Evolutionary conservation across 495 filamentous ascomycete genomes (phyloP).

Genomic region (Neurospora terricola): DNA sequence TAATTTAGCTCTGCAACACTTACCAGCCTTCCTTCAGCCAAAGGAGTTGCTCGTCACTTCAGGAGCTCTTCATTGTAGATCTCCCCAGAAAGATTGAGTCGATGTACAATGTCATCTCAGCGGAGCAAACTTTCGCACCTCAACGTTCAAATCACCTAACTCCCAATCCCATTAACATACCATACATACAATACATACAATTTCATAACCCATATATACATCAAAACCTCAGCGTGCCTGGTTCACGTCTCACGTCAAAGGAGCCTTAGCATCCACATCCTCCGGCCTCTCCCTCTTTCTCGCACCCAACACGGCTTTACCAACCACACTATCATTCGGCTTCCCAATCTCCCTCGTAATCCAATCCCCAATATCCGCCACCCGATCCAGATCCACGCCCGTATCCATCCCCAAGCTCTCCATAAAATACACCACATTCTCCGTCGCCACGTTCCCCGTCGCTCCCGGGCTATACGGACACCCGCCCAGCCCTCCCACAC

Average conservation of each 20-base stretch:
- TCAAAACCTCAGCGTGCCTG: neutral
- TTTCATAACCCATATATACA: neutral
- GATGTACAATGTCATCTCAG: neutral
- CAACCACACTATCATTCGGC: constrained; percentile 63
- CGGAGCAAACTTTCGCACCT: neutral
- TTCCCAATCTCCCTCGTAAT: constrained; percentile 75
- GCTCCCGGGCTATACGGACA: constrained; percentile 92
- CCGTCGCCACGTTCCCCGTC: constrained; percentile 90
- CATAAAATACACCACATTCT: constrained; percentile 85
- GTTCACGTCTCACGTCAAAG: neutral
- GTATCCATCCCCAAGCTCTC: constrained; percentile 82
- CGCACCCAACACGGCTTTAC: constrained; percentile 64
- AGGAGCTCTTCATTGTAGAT: neutral
- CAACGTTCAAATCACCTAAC: neutral
- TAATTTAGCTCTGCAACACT: neutral
- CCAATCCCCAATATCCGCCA: constrained; percentile 80
- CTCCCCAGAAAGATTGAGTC: neutral
- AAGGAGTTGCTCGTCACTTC: neutral
- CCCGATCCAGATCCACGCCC: constrained; percentile 73
- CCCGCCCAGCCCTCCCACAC: constrained; percentile 83
- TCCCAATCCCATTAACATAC: neutral
- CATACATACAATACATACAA: neutral
- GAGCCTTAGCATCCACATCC: neutral
- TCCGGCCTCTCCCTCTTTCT: constrained; percentile 11
- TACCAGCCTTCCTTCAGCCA: neutral